These are phyloP conservation scores for Colletotrichum paranaense DNA, from an alignment of 2,329 filamentous ascomycete species.

Conservation along the genomic window DNA sequence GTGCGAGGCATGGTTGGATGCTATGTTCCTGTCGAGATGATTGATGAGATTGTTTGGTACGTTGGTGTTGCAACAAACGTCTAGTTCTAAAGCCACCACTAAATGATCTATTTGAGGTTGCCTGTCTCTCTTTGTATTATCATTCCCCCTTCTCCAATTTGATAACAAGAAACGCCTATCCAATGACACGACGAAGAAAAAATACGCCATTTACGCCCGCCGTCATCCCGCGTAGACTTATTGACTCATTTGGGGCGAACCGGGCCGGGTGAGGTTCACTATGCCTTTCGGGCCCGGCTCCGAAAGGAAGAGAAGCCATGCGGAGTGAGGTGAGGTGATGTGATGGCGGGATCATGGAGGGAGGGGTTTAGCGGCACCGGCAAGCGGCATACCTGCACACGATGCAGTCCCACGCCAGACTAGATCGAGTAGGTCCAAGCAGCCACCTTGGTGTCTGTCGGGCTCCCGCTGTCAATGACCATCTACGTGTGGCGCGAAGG, in stretches of 20 bases:
- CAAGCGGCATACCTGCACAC: neutral
- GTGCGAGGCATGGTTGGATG: slow-evolving; percentile 50
- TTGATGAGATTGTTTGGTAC: neutral
- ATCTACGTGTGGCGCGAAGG: neutral
- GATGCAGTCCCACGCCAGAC: neutral
- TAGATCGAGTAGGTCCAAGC: slow-evolving; percentile 16
- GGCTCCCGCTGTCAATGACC: neutral
- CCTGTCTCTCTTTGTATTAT: neutral
- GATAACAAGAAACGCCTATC: neutral
- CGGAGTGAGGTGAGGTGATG: slow-evolving; percentile 1
- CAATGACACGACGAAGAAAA: neutral
- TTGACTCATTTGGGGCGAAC: slow-evolving; percentile 14
- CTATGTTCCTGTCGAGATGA: neutral
- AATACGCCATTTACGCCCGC: neutral
- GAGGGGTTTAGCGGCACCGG: neutral
- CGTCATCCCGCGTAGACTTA: neutral
- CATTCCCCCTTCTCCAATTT: neutral
- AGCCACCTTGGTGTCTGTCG: neutral
- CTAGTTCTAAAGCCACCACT: neutral
- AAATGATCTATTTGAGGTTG: neutral
- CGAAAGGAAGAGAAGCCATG: neutral
- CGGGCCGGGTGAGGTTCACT: neutral
- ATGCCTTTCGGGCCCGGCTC: slow-evolving; percentile 5
- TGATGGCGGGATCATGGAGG: neutral
- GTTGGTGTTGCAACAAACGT: no score